Conservation (phyloP, 2,329 filamentous ascomycete genomes). For the Fusarium sp. region DNA sequence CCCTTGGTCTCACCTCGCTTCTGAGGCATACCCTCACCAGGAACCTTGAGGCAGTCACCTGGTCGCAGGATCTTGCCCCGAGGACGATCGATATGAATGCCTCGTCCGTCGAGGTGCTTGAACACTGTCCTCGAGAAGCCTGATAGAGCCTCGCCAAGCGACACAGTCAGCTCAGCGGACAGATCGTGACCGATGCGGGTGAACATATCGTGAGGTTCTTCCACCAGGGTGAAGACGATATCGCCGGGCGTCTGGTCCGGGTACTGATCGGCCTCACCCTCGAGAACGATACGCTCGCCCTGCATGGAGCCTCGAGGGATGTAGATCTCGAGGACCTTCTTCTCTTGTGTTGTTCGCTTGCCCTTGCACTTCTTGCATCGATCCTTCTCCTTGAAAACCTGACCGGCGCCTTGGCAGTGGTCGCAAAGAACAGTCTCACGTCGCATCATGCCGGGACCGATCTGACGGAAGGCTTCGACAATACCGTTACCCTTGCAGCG, state of each 20-base stretch:
- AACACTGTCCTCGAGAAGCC: constrained; percentile 93
- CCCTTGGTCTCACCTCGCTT: constrained; percentile 89
- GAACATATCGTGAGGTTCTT: constrained; percentile 86
- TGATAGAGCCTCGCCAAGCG: constrained; percentile 85
- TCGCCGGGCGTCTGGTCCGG: constrained; percentile 93
- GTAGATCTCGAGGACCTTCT: constrained; percentile 96
- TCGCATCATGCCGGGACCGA: constrained; percentile 89
- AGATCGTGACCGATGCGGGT: constrained; percentile 88
- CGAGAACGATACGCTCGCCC: constrained; percentile 89
- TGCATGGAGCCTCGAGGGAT: constrained; percentile 90
- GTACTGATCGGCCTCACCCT: constrained; percentile 94
- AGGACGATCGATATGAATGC: constrained; percentile 84
- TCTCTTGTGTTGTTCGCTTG: constrained; percentile 86
- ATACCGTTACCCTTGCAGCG: constrained; percentile 86
- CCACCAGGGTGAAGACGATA: constrained; percentile 89
- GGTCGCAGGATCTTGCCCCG: constrained; percentile 87
- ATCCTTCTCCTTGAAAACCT: constrained; percentile 94
- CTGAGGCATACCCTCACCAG: constrained; percentile 93
- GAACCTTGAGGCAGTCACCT: constrained; percentile 86
- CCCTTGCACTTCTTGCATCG: constrained; percentile 99
- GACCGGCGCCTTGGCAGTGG: constrained; percentile 87
- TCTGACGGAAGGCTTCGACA: constrained; percentile 82
- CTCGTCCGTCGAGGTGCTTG: constrained; percentile 93
- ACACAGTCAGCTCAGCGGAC: constrained; percentile 84
- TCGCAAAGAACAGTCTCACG: constrained; percentile 85